Conservation (phyloP, 2,329 filamentous ascomycete species). For the Ceratocystis variospora region DNA sequence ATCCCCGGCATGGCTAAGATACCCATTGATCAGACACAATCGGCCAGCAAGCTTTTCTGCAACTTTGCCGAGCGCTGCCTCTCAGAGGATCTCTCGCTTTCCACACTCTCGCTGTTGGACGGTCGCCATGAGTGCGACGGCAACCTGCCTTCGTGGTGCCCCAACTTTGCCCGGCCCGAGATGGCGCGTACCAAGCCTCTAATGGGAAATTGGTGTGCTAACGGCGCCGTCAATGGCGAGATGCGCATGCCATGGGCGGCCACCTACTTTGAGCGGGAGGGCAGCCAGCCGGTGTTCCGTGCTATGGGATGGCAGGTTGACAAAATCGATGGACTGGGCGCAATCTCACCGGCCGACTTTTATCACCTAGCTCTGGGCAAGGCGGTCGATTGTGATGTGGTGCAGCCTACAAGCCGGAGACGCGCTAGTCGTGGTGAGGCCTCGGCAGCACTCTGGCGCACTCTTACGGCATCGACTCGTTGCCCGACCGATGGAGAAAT, state of each 20-base stretch:
- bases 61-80: slow-evolving; percentile 16
- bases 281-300: slow-evolving; percentile 8
- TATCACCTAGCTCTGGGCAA: slow-evolving; percentile 9
- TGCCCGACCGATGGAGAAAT: slow-evolving; percentile 9
- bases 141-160: slow-evolving; percentile 17
- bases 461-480: slow-evolving; percentile 9
- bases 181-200: slow-evolving; percentile 8
- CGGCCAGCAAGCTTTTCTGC: slow-evolving; percentile 11
- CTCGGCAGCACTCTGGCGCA: slow-evolving; percentile 13
- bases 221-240: slow-evolving; percentile 14
- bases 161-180: slow-evolving; percentile 14
- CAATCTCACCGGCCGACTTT: slow-evolving; percentile 12
- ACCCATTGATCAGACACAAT: background rate
- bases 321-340: slow-evolving; percentile 15
- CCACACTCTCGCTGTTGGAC: slow-evolving; percentile 15
- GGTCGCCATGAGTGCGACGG: slow-evolving; percentile 13
- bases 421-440: slow-evolving; percentile 9
- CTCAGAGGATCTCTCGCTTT: slow-evolving; percentile 12
- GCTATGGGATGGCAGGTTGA: slow-evolving; percentile 18
- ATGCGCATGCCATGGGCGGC: slow-evolving; percentile 16
- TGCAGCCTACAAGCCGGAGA: slow-evolving; percentile 7
- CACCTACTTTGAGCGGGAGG: slow-evolving; percentile 17
- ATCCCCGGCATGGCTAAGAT: slow-evolving; percentile 15
- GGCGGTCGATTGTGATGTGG: slow-evolving; percentile 6
- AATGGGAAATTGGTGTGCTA: slow-evolving; percentile 13